Evolutionary conservation across 1,284 basidiomycete genomes (phyloP).

Genomic region (Puccinia triticina): DNA sequence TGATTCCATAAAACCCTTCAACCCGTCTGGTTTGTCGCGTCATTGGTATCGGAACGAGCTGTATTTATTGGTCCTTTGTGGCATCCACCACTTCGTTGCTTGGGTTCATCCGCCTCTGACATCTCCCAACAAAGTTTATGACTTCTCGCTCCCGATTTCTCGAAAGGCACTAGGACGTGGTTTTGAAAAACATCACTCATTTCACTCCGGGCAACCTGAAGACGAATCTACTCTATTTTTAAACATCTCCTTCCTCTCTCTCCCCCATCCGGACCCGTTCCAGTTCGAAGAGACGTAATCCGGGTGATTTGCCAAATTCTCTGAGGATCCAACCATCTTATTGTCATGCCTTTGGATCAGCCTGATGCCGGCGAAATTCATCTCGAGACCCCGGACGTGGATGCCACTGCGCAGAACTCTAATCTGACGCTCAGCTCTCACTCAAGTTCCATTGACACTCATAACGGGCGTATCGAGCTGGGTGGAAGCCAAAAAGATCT

Average conservation of each 20-base stretch:
- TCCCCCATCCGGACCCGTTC: not conserved
- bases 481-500: not conserved
- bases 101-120: not conserved
- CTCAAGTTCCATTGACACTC: not conserved
- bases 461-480: not conserved
- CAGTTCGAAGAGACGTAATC: not conserved
- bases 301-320: not conserved
- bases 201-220: not conserved
- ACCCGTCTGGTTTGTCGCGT: not conserved
- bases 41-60: too few species aligned
- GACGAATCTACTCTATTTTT: not conserved
- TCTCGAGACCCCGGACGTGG: not conserved
- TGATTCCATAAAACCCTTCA: not conserved
- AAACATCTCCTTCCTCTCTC: not conserved
- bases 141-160: not conserved
- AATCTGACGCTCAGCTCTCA: slow-evolving; percentile 20
- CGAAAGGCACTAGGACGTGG: not conserved
- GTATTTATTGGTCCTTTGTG: too few species aligned
- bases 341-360: not conserved
- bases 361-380: not conserved
- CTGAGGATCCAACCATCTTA: not conserved
- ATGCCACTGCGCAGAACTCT: not conserved
- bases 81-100: not conserved
- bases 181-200: not conserved
- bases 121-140: not conserved